Percentiles rank a stretch among this genome's conserved stretches.
Conservation (phyloP, 495 filamentous ascomycete genomes). For the Aspergillus egyptiacus region DNA sequence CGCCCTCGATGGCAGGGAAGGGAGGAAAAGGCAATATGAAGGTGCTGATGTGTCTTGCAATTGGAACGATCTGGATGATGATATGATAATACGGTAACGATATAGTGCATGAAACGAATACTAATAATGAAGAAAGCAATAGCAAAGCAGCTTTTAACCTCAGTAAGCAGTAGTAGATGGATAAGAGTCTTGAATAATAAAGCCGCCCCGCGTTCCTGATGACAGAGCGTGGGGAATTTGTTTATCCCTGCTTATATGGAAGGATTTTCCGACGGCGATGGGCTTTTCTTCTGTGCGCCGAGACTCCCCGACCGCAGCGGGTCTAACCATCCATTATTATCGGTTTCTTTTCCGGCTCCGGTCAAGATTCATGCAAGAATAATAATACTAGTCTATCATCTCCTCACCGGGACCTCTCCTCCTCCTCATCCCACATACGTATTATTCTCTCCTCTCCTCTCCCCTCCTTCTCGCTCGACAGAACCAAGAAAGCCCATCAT, state of each 20-base stretch:
- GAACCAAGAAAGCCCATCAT: too few relatives aligned
- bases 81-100: slow-evolving; percentile 8
- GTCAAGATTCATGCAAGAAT: neutral
- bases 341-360: slow-evolving; percentile 11
- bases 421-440: too few relatives aligned
- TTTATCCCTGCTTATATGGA: slow-evolving; percentile 1
- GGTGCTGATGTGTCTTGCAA: slow-evolving; percentile 8
- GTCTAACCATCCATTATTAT: neutral
- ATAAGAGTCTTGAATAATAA: too few relatives aligned
- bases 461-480: slow-evolving; percentile 10
- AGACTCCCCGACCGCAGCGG: neutral
- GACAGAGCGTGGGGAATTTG: slow-evolving; percentile 4
- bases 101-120: neutral
- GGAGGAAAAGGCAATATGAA: neutral
- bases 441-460: slow-evolving; percentile 8
- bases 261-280: slow-evolving; percentile 5
- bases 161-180: too few relatives aligned
- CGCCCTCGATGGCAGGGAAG: slow-evolving; percentile 13
- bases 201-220: slow-evolving; percentile 9
- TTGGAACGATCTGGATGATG: slow-evolving; percentile 17
- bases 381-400: neutral
- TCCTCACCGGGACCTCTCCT: too few relatives aligned
- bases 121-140: neutral
- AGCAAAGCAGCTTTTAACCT: neutral
- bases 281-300: neutral